These are phyloP conservation scores for Metrosideros polymorpha DNA, from an alignment of 441 rosid species.

Conservation along the genomic window DNA sequence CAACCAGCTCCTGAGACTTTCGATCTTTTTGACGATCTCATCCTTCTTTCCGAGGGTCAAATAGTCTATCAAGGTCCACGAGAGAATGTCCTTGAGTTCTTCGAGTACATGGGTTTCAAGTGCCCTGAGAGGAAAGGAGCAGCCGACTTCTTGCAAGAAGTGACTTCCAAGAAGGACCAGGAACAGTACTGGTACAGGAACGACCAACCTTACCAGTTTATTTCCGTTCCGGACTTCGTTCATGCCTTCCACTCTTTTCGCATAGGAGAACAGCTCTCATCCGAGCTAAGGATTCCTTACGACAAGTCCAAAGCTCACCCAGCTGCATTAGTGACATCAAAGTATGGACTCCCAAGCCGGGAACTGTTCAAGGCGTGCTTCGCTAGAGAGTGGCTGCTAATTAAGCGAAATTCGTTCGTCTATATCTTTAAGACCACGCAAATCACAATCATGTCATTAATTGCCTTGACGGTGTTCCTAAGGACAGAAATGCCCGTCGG, in stretches of 20 bases:
- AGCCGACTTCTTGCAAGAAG: slow-evolving; percentile 71
- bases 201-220: slow-evolving; percentile 31
- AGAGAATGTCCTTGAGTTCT: slow-evolving; percentile 49
- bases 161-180: slow-evolving; percentile 62
- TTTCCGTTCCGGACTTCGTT: slow-evolving; percentile 34
- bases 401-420: slow-evolving; percentile 50
- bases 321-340: slow-evolving; percentile 45
- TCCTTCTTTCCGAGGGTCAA: slow-evolving; percentile 59
- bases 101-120: slow-evolving; percentile 48
- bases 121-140: slow-evolving; percentile 67
- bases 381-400: slow-evolving; percentile 51
- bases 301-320: slow-evolving; percentile 47
- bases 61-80: slow-evolving; percentile 66
- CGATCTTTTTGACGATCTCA: slow-evolving; percentile 55
- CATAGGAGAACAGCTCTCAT: slow-evolving; percentile 28
- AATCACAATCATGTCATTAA: slow-evolving; percentile 44
- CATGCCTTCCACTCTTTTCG: slow-evolving; percentile 30
- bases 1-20: slow-evolving; percentile 83
- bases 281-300: slow-evolving; percentile 37
- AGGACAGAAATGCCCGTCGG: slow-evolving; percentile 45
- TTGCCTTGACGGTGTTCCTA: slow-evolving; percentile 49
- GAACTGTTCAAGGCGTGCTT: slow-evolving; percentile 61
- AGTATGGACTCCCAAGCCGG: slow-evolving; percentile 52
- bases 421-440: slow-evolving; percentile 57
- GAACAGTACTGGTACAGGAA: slow-evolving; percentile 48